phyloP scores from a whole-genome alignment of 306 rosid genomes.

The Rosa chinensis region DNA sequence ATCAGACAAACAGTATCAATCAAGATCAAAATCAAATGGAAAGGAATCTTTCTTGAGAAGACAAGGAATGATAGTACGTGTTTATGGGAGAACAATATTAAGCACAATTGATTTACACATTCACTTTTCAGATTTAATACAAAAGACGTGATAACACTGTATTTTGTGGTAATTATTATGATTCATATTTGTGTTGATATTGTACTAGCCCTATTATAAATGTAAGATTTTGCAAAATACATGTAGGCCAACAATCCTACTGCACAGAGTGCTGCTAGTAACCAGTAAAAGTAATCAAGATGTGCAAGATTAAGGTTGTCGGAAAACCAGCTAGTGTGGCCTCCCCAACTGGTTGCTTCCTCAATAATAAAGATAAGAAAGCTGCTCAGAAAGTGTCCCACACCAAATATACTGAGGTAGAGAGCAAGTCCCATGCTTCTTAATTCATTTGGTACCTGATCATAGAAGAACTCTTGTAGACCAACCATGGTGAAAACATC shows the following conservation, averaged over 20 bases:
- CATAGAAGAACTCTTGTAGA: constrained; percentile 76
- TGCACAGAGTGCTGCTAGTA: constrained; percentile 48
- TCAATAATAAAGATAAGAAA: constrained; percentile 50
- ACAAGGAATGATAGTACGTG: no score
- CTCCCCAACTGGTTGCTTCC: constrained; percentile 32
- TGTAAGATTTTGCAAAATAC: constrained; percentile 34
- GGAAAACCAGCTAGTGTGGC: constrained; percentile 53
- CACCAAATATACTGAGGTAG: constrained; percentile 60
- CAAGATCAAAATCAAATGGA: no score
- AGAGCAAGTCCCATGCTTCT: constrained; percentile 72
- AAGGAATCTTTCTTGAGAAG: no score
- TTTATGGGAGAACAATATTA: no score
- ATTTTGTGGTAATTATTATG: not conserved
- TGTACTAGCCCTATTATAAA: constrained; percentile 4
- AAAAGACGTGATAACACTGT: no score
- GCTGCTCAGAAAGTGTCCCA: constrained; percentile 68
- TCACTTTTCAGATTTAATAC: no score
- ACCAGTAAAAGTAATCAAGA: constrained; percentile 71
- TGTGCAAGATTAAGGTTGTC: constrained; percentile 62
- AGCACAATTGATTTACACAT: no score
- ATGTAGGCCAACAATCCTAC: constrained; percentile 31
- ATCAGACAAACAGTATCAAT: no score
- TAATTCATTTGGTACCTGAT: constrained; percentile 64
- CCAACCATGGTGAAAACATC: constrained; percentile 70
- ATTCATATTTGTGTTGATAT: not conserved